Base-by-base conservation (phyloP, 2,329 filamentous ascomycete genomes). In the Plectosphaerella plurivora region DNA sequence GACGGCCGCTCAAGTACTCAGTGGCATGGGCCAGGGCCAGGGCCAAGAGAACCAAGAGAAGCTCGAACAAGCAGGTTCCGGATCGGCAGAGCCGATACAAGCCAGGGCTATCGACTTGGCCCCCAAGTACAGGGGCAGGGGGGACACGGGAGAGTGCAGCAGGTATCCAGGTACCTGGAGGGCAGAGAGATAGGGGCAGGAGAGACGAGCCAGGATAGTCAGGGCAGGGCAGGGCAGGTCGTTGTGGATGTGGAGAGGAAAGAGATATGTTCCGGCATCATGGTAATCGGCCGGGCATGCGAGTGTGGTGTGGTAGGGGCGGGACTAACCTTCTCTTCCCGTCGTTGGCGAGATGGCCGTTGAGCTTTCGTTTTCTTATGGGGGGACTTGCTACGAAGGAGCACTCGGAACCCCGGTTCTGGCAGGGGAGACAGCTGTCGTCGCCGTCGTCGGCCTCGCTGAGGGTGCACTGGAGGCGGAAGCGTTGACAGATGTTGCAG, bases 351-450 rank as follows among this genome's bases (percentile, higher is more conserved):
- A 76, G 73, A 61, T 85, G 81, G 63, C 82, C 79, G 69, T 86
- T 83, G 57, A 89, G 73, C 74, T 92, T 93, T 66, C 90, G 81
- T 75, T 94, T 94, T 61, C 89, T 82, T 53, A 87, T 85, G 64
- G 86, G 84, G 22, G 89, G 89, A 67, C 87, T 90, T 59, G 87
- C 84, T 49, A 86, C 78, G 66, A 92, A 84, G 44, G 89, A 92
- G 70, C 89, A 94, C 60, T 90, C 86, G 65, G 89, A 82, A 62
- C 86, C 87, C 69, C 87, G 86, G 66, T 86, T 84, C 65, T 89
- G 86, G 70, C 90, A 95, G 57, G 89, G 78, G 57, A 90, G 80
- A 69, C 90, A 94, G 59, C 79, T 75, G 39, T 78, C 77, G 61
- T 88, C 83, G 58, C 87, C 87, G 66, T 93, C 88, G 65, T 91